Percentiles rank a stretch among this genome's conserved stretches.
Evolutionary conservation across 345 rosid species (phyloP).

Genomic region (Eucalyptus lansdowneana): DNA sequence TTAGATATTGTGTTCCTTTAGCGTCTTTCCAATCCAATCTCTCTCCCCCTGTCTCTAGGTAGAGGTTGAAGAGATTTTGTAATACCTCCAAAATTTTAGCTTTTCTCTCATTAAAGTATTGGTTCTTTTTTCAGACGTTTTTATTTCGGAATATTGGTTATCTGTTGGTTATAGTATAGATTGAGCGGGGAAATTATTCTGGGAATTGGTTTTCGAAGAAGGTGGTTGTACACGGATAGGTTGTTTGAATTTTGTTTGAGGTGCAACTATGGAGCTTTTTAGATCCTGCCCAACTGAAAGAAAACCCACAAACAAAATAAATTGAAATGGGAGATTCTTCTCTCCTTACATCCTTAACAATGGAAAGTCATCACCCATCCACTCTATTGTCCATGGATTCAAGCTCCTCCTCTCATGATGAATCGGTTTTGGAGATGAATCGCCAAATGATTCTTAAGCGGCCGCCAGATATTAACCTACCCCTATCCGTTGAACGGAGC

Average conservation of each 20-base stretch:
- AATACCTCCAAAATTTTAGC: background rate
- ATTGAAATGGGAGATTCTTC: conserved; percentile 48
- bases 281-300: conserved; percentile 20
- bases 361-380: conserved; percentile 95
- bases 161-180: background rate
- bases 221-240: conserved; percentile 15
- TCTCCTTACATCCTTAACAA: conserved; percentile 40
- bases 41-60: conserved; percentile 1
- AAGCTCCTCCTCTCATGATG: conserved; percentile 81
- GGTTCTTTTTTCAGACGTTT: conserved; percentile 2
- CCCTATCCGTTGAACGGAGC: conserved; percentile 77
- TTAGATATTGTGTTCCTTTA: conserved; percentile 29
- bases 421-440: conserved; percentile 84
- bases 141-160: background rate
- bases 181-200: conserved; percentile 28
- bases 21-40: conserved; percentile 6
- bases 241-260: conserved; percentile 22
- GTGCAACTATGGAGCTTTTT: conserved; percentile 18
- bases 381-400: conserved; percentile 96
- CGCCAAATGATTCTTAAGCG: conserved; percentile 62
- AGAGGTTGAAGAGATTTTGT: conserved; percentile 12
- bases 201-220: conserved; percentile 39
- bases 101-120: background rate
- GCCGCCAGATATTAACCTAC: conserved; percentile 92
- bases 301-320: conserved; percentile 5